Conservation (phyloP, 495 filamentous ascomycete species). For the Jackrogersella minutella region DNA sequence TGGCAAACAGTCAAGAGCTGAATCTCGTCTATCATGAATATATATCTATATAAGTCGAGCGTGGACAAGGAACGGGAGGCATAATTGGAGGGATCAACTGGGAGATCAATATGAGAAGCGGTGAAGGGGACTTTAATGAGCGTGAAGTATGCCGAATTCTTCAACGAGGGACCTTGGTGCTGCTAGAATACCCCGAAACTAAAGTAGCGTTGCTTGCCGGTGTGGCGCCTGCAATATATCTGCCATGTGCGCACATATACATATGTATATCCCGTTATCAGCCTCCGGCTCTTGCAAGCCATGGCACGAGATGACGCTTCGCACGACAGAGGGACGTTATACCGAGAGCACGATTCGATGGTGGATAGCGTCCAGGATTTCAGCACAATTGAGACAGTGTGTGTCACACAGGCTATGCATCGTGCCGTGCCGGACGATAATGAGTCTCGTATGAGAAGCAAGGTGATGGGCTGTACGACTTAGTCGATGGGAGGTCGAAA, state of each 20-base stretch:
- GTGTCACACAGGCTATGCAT: conserved; percentile 37
- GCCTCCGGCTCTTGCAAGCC: conserved; percentile 27
- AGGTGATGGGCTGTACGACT: conserved; percentile 23
- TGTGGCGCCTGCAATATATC: conserved; percentile 32
- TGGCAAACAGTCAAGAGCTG: conserved; percentile 13
- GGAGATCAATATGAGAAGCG: conserved; percentile 9
- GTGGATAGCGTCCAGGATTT: conserved; percentile 7
- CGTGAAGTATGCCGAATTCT: conserved; percentile 20
- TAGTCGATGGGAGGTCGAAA: conserved; percentile 18
- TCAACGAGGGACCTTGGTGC: conserved; percentile 13
- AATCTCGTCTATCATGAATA: conserved; percentile 23
- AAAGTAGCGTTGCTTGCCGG: conserved; percentile 15
- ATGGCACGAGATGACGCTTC: conserved; percentile 32
- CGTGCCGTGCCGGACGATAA: conserved; percentile 45
- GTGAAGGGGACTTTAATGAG: conserved; percentile 32
- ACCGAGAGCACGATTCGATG: conserved; percentile 22
- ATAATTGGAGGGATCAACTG: conserved; percentile 26
- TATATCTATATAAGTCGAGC: conserved; percentile 26
- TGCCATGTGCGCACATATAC: conserved; percentile 39
- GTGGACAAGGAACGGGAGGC: conserved; percentile 34
- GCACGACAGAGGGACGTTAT: conserved; percentile 31
- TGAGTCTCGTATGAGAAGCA: conserved; percentile 43
- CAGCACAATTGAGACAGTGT: conserved; percentile 23
- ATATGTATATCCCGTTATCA: conserved; percentile 35
- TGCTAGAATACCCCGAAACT: conserved; percentile 8